Base-by-base conservation (phyloP, 2,329 filamentous ascomycete species). In the Colletotrichum siamense region DNA sequence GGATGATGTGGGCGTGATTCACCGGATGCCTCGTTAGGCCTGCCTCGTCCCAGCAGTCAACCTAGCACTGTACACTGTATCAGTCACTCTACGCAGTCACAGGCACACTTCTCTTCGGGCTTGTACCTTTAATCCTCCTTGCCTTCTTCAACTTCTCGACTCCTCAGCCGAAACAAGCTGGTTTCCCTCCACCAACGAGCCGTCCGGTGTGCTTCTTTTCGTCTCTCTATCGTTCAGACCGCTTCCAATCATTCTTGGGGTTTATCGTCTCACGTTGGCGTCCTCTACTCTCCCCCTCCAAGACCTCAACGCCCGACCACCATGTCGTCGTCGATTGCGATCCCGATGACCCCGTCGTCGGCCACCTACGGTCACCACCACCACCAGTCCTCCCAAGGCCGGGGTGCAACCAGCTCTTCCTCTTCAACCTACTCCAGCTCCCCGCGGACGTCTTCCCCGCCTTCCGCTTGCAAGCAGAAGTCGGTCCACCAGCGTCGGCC, bases 251-350 rank as follows among this genome's bases (percentile, higher is more conserved):
- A 67, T 44, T 52, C 65, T 28, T 59, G 52, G 34, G 64, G 59
- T 75, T 68, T 65, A 44, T 70, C 39, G n/a, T 76, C 72, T 63
- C 30, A 26, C 10, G 26, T 75, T 15, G 28, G 44, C 57, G 64
- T 32, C 52, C 22, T 71, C 39, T 55, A 44, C 34, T 52, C 18
- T 66, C 44, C 75, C 62, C 34, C 57, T 65, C 26, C 28, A 62
- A 44, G 6, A 62, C 66, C 64, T 69, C 28, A 36, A 63, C 32
- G 18, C 62, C 44, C 78, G 49, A 75, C 80, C 78, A 84, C 78
- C 79, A 92, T 94, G 92, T 93, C 92, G 76, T 92, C 92, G 75
- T 94, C 92, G 76, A 95, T 95, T 85, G 88, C 90, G 79, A 95
- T 95, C 80, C 93, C 93, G 80, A 84, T 84, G 77, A 85, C 81